phyloP scores from a whole-genome alignment of 2,329 filamentous ascomycete genomes.

The Magnaporthiopsis poae region DNA sequence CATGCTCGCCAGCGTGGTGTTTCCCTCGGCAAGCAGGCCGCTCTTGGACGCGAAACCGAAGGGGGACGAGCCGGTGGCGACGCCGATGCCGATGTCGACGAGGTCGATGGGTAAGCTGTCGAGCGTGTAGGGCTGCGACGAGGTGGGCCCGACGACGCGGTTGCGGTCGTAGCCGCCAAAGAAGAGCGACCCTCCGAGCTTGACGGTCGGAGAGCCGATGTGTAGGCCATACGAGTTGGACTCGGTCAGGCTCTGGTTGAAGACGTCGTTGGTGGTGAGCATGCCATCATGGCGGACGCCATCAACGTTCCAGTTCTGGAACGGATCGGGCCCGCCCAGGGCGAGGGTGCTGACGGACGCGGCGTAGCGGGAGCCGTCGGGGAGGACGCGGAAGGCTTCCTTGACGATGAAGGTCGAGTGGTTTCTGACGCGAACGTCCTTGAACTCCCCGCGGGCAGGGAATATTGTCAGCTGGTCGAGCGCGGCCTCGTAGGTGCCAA shows the following conservation, averaged over 20 bases:
- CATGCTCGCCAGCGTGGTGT: no score
- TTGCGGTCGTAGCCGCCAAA: slow-evolving; percentile 26
- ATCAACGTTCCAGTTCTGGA: slow-evolving; percentile 6
- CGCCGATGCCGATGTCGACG: slow-evolving; percentile 16
- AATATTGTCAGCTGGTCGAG: not conserved
- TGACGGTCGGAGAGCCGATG: slow-evolving; percentile 21
- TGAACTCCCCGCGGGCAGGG: not conserved
- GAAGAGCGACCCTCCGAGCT: slow-evolving; percentile 20
- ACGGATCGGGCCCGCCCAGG: slow-evolving; percentile 1
- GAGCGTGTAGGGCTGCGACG: slow-evolving; percentile 15
- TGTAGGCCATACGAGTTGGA: slow-evolving; percentile 23
- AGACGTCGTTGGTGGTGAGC: no score
- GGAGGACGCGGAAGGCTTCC: no score
- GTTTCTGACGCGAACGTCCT: not conserved
- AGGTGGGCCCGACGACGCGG: slow-evolving; percentile 18
- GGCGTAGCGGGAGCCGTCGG: not conserved
- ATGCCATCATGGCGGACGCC: no score
- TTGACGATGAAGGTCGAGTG: not conserved
- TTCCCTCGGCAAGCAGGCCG: no score
- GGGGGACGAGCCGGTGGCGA: slow-evolving; percentile 14
- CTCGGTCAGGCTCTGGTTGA: slow-evolving; percentile 11
- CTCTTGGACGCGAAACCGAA: slow-evolving; percentile 9
- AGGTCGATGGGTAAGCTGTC: slow-evolving; percentile 10
- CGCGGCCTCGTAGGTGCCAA: no score
- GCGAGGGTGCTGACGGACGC: no score